Percentiles rank a stretch among this genome's conserved stretches.
phyloP scores from a whole-genome alignment of 2,329 filamentous ascomycete genomes.

The Colletotrichum camelliae region DNA sequence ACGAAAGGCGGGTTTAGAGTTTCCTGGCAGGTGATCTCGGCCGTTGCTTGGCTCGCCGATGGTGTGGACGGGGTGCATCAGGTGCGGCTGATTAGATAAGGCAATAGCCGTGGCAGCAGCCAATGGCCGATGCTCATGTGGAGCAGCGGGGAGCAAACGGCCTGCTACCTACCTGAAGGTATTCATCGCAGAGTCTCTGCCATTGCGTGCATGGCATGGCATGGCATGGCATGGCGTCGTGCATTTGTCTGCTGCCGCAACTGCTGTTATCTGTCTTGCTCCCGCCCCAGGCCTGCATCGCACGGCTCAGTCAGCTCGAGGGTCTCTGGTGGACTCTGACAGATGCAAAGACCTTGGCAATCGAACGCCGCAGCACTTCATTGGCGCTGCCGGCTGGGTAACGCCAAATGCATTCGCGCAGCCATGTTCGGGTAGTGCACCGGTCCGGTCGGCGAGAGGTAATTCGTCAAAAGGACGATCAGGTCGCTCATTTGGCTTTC shows the following conservation, averaged over 20 bases:
- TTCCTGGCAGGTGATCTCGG: slow-evolving; percentile 3
- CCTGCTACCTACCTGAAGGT: not conserved
- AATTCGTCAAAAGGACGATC: not conserved
- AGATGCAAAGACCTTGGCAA: not conserved
- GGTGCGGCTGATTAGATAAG: slow-evolving; percentile 16
- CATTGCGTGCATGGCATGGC: not conserved
- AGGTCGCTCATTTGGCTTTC: not conserved
- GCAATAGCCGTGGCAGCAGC: not conserved
- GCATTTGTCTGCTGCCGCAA: not conserved
- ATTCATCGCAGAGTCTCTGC: not conserved
- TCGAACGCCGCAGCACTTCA: not conserved
- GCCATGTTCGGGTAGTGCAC: slow-evolving; percentile 1
- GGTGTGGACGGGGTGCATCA: not conserved
- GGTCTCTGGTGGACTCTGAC: not conserved
- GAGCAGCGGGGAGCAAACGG: not conserved
- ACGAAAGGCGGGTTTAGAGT: not conserved
- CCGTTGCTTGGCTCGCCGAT: slow-evolving; percentile 1
- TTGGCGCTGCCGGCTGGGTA: not conserved
- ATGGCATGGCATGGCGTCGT: not conserved
- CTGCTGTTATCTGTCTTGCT: not conserved
- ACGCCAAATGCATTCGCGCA: not conserved
- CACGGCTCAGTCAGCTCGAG: not conserved
- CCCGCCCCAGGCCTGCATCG: not conserved
- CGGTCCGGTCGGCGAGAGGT: not conserved
- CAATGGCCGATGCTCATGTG: not conserved